These are phyloP conservation scores for Tilletia setariae DNA, from an alignment of 1,284 basidiomycete species.

Conservation along the genomic window DNA sequence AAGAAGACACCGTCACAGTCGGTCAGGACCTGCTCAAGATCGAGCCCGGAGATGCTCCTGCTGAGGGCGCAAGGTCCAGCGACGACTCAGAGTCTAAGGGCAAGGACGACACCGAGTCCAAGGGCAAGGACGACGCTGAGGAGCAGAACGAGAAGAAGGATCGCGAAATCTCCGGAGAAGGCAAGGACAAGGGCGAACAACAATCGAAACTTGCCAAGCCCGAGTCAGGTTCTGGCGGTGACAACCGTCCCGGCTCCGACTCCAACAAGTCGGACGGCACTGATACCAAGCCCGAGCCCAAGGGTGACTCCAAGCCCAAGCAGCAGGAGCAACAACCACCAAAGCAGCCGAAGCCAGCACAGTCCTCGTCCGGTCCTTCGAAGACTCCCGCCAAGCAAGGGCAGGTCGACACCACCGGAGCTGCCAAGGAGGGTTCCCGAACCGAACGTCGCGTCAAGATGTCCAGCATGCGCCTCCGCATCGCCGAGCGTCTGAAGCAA, in stretches of 20 bases:
- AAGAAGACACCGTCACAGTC: conserved; percentile 90
- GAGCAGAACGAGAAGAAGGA: conserved; percentile 31
- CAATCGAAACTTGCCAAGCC: conserved; percentile 58
- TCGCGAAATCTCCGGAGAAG: conserved; percentile 57
- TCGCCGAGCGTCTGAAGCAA: conserved; percentile 95
- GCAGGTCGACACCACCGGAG: conserved; percentile 17
- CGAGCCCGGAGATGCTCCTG: conserved; percentile 68
- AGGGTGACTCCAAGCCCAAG: conserved; percentile 50
- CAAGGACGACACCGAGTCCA: conserved; percentile 45
- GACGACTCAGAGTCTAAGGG: conserved; percentile 54
- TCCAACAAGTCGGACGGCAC: too few relatives aligned
- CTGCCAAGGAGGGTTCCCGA: conserved; percentile 57
- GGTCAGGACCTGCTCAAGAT: conserved; percentile 92
- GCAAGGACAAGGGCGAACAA: conserved; percentile 57
- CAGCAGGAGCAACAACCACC: conserved; percentile 44
- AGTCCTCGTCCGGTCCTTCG: conserved; percentile 19
- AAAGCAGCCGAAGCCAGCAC: conserved; percentile 13
- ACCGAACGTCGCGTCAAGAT: conserved; percentile 75
- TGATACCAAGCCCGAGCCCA: too few relatives aligned
- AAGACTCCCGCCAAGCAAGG: conserved; percentile 25
- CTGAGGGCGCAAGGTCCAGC: conserved; percentile 58
- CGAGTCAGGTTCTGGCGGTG: conserved; percentile 25
- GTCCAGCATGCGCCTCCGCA: conserved; percentile 79
- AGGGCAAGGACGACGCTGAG: conserved; percentile 55
- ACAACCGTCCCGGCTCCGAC: conserved; percentile 1